Percentiles rank a stretch among this genome's conserved stretches.
Conservation (phyloP, 345 rosid species). For the Citrus unshiu region DNA sequence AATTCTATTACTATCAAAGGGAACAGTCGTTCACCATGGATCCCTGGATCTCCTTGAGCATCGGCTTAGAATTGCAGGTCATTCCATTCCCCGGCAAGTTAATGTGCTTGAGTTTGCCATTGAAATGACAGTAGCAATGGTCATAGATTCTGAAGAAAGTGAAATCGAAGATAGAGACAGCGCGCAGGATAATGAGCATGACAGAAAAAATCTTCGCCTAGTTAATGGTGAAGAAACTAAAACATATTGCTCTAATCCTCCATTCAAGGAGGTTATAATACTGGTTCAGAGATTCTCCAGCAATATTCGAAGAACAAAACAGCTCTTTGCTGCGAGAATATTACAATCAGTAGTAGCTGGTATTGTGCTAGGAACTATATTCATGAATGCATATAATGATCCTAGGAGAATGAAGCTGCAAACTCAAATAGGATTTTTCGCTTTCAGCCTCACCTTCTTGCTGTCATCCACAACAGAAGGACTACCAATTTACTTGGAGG, state of each 20-base stretch:
- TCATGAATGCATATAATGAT: conserved; percentile 20
- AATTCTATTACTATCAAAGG: conserved; percentile 24
- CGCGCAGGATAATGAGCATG: background rate
- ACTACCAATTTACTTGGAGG: conserved; percentile 32
- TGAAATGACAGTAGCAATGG: conserved; percentile 19
- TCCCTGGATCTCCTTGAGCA: conserved; percentile 23
- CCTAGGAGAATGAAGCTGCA: conserved; percentile 15
- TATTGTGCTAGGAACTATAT: conserved; percentile 26
- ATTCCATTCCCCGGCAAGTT: conserved; percentile 26
- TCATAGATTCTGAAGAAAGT: conserved; percentile 12
- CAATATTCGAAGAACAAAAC: conserved; percentile 26
- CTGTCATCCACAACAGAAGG: conserved; percentile 36
- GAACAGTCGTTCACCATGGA: conserved; percentile 26
- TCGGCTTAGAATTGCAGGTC: conserved; percentile 17
- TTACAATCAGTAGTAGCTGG: conserved; percentile 23
- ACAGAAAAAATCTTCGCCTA: background rate
- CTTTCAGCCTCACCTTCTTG: conserved; percentile 30
- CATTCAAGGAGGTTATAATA: conserved; percentile 18
- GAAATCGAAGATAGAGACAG: conserved; percentile 13
- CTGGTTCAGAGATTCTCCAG: conserved; percentile 25
- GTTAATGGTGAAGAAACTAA: conserved; percentile 1
- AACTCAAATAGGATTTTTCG: conserved; percentile 33
- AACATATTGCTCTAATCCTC: conserved; percentile 18
- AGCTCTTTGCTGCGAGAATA: conserved; percentile 32
- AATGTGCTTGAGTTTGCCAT: conserved; percentile 34